A percentile compares a stretch with the other conserved stretches of the same genome.
These are phyloP conservation scores for Fusarium lyarnte DNA, from an alignment of 2,329 filamentous ascomycete species.

Conservation along the genomic window DNA sequence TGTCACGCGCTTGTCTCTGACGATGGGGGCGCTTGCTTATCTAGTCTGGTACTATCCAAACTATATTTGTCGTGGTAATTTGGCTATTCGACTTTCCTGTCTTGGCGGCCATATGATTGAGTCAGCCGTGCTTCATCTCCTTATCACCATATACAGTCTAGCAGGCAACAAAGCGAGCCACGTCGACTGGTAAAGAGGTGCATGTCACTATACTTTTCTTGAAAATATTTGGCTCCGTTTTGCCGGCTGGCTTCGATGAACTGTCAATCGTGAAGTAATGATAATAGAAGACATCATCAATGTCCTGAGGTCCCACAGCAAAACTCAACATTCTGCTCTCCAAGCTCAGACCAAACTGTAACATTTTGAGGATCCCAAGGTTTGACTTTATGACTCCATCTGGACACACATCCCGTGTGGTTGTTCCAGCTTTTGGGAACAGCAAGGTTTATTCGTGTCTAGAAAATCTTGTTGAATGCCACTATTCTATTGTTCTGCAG, in stretches of 20 bases:
- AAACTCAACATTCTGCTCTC: slow-evolving; percentile 1
- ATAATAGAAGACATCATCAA: neutral
- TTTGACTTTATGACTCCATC: slow-evolving; percentile 16
- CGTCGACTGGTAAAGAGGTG: neutral
- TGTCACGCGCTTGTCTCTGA: slow-evolving; percentile 17
- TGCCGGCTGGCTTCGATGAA: neutral
- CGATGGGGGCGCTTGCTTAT: slow-evolving; percentile 15
- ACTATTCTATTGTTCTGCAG: neutral
- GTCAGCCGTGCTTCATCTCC: slow-evolving; percentile 24
- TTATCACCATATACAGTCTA: neutral
- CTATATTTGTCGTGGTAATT: slow-evolving; percentile 17
- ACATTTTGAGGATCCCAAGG: neutral
- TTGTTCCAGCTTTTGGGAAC: neutral
- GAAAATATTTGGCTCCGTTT: neutral
- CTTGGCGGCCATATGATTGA: slow-evolving; percentile 16
- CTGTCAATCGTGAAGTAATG: neutral
- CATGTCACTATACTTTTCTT: slow-evolving; percentile 7
- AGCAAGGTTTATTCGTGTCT: neutral
- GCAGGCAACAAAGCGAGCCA: neutral
- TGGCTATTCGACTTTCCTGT: neutral
- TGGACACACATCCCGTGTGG: neutral
- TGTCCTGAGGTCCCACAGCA: neutral
- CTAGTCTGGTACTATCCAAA: slow-evolving; percentile 23
- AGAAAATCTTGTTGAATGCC: neutral
- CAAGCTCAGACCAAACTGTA: neutral